Evolutionary conservation across 2,329 filamentous ascomycete genomes (phyloP).

Genomic region (Calonectria multiphialidica): DNA sequence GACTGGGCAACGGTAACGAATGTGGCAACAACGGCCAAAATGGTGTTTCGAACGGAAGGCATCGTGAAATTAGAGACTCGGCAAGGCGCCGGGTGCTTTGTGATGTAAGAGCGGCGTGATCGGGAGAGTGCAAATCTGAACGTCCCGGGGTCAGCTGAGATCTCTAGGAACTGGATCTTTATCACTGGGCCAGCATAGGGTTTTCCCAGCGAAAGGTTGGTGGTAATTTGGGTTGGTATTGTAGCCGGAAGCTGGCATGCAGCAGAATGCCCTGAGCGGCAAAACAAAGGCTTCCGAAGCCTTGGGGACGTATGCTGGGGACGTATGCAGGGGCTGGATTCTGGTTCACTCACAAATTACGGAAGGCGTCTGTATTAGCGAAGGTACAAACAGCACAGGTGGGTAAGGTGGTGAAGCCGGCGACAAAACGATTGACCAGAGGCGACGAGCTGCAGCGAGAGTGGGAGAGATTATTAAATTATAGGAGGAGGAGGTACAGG

Average conservation of each 20-base stretch:
- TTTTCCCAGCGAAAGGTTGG: background rate
- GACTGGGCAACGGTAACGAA: slow-evolving; percentile 66
- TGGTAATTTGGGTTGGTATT: background rate
- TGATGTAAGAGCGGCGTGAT: slow-evolving; percentile 15
- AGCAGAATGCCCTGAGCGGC: background rate
- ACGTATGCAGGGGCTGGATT: slow-evolving; percentile 15
- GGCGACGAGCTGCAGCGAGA: slow-evolving; percentile 9
- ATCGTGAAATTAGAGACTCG: slow-evolving; percentile 52
- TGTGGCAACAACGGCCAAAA: slow-evolving; percentile 67
- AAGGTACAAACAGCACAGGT: slow-evolving; percentile 12
- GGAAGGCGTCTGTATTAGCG: slow-evolving; percentile 18
- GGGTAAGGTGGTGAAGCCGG: background rate
- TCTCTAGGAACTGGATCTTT: background rate
- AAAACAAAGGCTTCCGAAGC: slow-evolving; percentile 12
- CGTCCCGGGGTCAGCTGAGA: background rate
- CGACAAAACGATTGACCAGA: background rate
- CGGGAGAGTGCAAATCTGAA: background rate
- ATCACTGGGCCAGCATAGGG: background rate
- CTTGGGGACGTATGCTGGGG: background rate
- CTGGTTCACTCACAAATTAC: slow-evolving; percentile 18
- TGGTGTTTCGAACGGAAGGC: slow-evolving; percentile 65
- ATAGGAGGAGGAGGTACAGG: background rate
- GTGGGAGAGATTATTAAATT: background rate
- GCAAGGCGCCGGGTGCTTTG: background rate
- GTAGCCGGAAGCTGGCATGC: slow-evolving; percentile 11